These are phyloP conservation scores for Vaccinium vitisidaea DNA, from an alignment of 148 eudicot species.

Conservation along the genomic window DNA sequence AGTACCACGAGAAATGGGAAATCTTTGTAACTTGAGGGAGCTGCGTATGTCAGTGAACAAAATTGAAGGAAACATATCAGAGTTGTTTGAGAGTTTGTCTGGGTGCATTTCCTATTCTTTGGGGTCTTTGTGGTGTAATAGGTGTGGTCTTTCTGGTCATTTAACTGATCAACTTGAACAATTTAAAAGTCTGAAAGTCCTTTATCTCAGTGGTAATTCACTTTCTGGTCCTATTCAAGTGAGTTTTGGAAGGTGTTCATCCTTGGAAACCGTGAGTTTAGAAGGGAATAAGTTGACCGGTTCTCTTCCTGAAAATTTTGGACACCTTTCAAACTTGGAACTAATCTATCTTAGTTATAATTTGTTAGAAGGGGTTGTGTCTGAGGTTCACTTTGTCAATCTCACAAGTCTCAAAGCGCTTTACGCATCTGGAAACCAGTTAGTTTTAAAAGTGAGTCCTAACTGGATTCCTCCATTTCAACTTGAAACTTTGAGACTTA, in stretches of 20 bases:
- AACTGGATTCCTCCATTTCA: slow-evolving; percentile 30
- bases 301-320: slow-evolving; percentile 16
- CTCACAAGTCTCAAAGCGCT: neutral
- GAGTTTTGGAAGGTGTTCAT: neutral
- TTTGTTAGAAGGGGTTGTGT: slow-evolving; percentile 20
- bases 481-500: neutral
- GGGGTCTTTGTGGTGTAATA: neutral
- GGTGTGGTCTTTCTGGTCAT: neutral
- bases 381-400: slow-evolving; percentile 8
- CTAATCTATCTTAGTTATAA: fast-evolving
- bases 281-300: neutral
- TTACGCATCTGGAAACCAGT: neutral
- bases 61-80: slow-evolving; percentile 1
- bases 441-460: slow-evolving; percentile 12
- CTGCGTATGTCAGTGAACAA: neutral
- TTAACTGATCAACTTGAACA: neutral
- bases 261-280: neutral
- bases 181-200: neutral
- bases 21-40: neutral
- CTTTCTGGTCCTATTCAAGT: neutral
- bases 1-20: neutral
- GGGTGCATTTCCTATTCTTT: neutral
- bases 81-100: neutral
- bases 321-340: slow-evolving; percentile 12
- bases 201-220: neutral